Percentiles rank a stretch among this genome's conserved stretches.
Conservation (phyloP, 495 filamentous ascomycete genomes). For the Talaromyces adpressus region DNA sequence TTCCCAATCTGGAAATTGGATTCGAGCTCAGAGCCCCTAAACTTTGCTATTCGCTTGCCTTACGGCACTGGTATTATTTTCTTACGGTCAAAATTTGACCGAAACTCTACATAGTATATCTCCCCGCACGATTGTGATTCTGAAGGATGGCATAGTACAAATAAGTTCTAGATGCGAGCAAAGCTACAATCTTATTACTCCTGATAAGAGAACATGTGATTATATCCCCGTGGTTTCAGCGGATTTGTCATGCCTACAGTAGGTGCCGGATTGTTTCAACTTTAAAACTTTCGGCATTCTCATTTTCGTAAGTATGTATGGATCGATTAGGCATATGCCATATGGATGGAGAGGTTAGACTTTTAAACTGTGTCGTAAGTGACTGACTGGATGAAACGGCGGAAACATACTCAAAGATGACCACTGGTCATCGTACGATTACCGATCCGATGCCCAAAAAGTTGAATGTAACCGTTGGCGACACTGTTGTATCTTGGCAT, state of each 20-base stretch:
- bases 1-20: not conserved
- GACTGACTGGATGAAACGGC: not conserved
- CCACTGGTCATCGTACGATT: not conserved
- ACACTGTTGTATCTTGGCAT: not conserved
- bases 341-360: not conserved
- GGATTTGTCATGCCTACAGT: not conserved
- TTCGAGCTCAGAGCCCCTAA: not conserved
- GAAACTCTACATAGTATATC: not conserved
- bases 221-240: not conserved
- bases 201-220: not conserved
- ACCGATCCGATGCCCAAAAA: not conserved
- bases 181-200: not conserved
- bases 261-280: not conserved
- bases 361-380: not conserved
- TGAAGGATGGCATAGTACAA: not conserved
- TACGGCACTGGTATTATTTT: not conserved
- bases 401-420: not conserved
- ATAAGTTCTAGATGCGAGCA: too few species aligned
- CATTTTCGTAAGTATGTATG: not conserved
- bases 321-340: not conserved
- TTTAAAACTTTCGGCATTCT: not conserved
- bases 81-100: not conserved
- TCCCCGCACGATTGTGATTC: not conserved
- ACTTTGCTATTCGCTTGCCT: not conserved
- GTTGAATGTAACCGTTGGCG: not conserved